Conservation (phyloP, 352 stramenopile species). For the Globisporangium takayamanum region DNA sequence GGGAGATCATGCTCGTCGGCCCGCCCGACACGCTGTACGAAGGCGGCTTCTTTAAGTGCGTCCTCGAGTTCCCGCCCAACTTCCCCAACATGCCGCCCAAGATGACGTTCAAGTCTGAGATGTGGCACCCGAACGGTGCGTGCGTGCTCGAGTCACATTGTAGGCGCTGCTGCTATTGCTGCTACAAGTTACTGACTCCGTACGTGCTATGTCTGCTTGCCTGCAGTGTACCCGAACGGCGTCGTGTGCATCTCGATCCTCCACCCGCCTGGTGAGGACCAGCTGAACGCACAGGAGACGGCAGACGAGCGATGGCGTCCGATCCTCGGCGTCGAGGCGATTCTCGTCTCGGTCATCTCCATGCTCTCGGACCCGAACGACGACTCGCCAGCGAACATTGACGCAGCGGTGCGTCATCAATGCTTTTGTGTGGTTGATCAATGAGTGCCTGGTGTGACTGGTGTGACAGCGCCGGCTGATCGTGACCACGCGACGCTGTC, state of each 20-base stretch:
- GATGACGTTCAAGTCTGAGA: constrained; percentile 98
- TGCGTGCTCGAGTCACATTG: neutral
- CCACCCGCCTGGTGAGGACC: constrained; percentile 97
- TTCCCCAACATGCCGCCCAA: constrained; percentile 99
- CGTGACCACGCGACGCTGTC: neutral
- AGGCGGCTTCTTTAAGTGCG: constrained; percentile 98
- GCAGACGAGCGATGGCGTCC: constrained; percentile 98
- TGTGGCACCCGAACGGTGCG: constrained; percentile 98
- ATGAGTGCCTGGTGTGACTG: no score
- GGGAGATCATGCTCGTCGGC: constrained; percentile 98
- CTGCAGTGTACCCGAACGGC: constrained; percentile 94
- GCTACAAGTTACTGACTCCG: neutral
- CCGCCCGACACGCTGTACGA: constrained; percentile 93
- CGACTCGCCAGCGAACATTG: constrained; percentile 99
- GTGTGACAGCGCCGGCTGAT: neutral
- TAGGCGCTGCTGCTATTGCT: neutral
- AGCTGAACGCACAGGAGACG: constrained; percentile 96
- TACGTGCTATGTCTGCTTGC: constrained; percentile 1
- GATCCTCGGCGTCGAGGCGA: constrained; percentile 95
- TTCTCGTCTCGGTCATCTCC: constrained; percentile 96
- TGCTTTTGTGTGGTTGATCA: no score
- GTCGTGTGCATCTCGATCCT: constrained; percentile 99
- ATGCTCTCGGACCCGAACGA: constrained; percentile 99
- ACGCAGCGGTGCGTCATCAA: constrained; percentile 96
- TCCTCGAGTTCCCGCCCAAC: constrained; percentile 95